Evolutionary conservation across 2,329 filamentous ascomycete species (phyloP).

Genomic region (Leptographium lundbergii): DNA sequence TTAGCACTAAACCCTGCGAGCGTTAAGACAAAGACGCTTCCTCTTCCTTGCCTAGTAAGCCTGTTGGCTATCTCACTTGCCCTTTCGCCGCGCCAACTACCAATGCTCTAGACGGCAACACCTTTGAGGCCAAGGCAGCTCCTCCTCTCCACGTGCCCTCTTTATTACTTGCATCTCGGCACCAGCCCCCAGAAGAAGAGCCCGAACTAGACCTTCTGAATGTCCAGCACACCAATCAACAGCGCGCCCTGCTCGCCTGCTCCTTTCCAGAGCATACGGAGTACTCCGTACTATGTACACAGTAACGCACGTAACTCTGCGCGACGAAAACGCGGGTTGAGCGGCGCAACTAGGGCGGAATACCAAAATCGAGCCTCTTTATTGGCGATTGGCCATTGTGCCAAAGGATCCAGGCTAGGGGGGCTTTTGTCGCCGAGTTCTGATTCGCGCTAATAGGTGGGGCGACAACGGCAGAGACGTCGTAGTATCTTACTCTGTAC

Average conservation of each 20-base stretch:
- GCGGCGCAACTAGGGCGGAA: not conserved
- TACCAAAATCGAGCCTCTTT: not conserved
- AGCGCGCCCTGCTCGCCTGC: not conserved
- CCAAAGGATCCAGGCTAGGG: not conserved
- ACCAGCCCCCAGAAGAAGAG: not conserved
- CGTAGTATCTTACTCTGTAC: too few species aligned
- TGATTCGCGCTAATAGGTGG: not conserved
- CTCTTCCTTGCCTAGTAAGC: not conserved
- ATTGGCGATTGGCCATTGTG: not conserved
- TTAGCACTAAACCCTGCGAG: not conserved
- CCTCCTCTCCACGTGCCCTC: not conserved
- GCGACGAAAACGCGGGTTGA: not conserved
- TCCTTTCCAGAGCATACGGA: not conserved
- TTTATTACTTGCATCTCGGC: not conserved
- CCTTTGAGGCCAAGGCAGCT: not conserved
- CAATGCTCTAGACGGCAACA: not conserved
- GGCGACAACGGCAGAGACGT: not conserved
- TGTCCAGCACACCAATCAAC: not conserved
- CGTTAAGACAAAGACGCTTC: not conserved
- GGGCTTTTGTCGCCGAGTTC: not conserved
- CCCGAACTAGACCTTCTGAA: not conserved
- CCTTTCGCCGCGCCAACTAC: not conserved
- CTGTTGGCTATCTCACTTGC: not conserved
- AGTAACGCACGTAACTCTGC: not conserved
- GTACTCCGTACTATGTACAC: too few species aligned